Percentiles rank a stretch among this genome's conserved stretches.
Conservation (phyloP, 805 yeast genomes). For the Isabelozyma pseudorhagii region DNA sequence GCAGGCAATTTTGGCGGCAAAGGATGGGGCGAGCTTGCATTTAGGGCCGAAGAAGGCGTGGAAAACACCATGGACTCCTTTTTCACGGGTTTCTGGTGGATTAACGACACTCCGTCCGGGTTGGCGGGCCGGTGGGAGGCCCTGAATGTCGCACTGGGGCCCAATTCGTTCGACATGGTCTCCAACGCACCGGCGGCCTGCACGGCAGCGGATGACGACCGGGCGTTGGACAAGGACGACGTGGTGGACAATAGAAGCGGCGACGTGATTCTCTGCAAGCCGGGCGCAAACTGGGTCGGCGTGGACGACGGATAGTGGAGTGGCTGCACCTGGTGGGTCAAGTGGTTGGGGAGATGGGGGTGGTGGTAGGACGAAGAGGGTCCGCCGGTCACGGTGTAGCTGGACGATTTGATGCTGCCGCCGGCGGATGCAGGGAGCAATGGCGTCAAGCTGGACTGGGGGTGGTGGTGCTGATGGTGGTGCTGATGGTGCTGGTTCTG, state of each 20-base stretch:
- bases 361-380: conserved; percentile 7
- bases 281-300: conserved; percentile 69
- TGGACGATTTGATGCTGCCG: conserved; percentile 2
- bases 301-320: conserved; percentile 65
- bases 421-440: conserved; percentile 22
- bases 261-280: conserved; percentile 59
- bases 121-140: conserved; percentile 6
- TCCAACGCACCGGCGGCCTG: conserved; percentile 45
- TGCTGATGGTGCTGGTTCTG: background rate
- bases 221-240: conserved; percentile 39
- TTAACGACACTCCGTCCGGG: conserved; percentile 28
- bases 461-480: background rate
- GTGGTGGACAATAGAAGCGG: conserved; percentile 59
- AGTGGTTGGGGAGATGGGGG: conserved; percentile 19
- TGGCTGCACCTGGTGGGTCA: conserved; percentile 44
- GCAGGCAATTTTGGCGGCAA: conserved; percentile 29
- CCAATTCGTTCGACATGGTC: conserved; percentile 41
- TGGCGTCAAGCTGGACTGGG: conserved; percentile 17
- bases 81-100: conserved; percentile 20
- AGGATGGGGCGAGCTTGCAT: conserved; percentile 14
- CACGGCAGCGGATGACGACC: conserved; percentile 20
- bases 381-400: conserved; percentile 1
- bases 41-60: conserved; percentile 38
- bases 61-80: conserved; percentile 16
- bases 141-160: conserved; percentile 42